These are phyloP conservation scores for Ballota nigra DNA, from an alignment of 257 asterid genomes.

Conservation along the genomic window DNA sequence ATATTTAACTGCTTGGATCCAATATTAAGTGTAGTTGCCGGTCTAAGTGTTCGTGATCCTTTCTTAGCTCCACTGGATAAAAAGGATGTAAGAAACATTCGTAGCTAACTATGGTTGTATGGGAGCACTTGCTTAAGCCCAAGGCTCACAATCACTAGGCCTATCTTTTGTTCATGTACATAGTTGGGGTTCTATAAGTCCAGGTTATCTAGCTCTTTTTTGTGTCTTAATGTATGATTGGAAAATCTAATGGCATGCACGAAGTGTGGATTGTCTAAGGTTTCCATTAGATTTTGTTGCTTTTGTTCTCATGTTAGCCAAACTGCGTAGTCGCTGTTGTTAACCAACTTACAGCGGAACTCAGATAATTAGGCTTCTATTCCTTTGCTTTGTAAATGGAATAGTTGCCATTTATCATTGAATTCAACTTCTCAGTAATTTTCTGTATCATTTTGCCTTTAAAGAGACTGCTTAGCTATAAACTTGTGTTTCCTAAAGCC, in stretches of 20 bases:
- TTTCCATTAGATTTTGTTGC: background rate
- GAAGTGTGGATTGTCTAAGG: background rate
- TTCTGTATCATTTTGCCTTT: background rate
- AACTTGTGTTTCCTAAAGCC: background rate
- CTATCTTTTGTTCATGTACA: background rate
- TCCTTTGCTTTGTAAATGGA: background rate
- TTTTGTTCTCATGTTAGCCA: background rate
- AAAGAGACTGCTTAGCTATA: background rate
- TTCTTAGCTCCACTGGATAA: slow-evolving; percentile 87
- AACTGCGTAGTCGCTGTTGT: background rate
- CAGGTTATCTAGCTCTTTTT: background rate
- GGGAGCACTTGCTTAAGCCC: slow-evolving; percentile 5
- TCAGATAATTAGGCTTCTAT: background rate
- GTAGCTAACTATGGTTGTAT: slow-evolving; percentile 6
- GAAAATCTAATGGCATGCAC: background rate
- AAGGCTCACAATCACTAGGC: background rate
- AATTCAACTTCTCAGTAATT: background rate
- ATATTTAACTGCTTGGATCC: slow-evolving; percentile 91
- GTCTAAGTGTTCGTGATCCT: slow-evolving; percentile 93
- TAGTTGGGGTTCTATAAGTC: background rate
- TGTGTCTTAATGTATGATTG: background rate
- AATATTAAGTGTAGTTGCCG: slow-evolving; percentile 82
- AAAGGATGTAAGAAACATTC: slow-evolving; percentile 73
- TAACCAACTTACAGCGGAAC: background rate
- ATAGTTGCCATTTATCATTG: background rate